Evolutionary conservation across 192 early-diverging fungal genomes (phyloP), one percentile per base, ranked within the genome.

Genomic region (Helicostylum pulchrum): DNA sequence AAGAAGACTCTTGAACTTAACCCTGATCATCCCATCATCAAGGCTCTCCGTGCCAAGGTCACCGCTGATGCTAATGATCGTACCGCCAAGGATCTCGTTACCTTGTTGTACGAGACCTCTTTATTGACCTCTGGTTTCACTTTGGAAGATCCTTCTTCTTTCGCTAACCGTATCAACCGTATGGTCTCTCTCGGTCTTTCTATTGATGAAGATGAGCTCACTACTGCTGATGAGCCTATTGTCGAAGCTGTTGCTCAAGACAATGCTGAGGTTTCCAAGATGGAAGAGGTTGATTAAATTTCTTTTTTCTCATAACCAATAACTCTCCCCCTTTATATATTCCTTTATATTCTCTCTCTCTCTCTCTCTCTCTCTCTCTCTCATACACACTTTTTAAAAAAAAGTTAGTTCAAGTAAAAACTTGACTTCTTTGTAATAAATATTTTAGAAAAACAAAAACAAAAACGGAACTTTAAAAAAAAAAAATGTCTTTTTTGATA

Each of bases 1-100:
- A 99, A 99, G 91, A 97, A 97, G 88, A 97, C 94, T 53, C 84
- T 99, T 70, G 97, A 98, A 82, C 80, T 99, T 77, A 98, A 99
- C 91, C 90, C 97, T 66, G 78, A 84, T 63, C 91, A 99, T 87
- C 77, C 93, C 23, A 97, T 99, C 78, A 83, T 99, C 81, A 90
- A 92, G 82, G 87, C 92, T 60, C 88, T 99, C 65, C 94, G 95
- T 85, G 74, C 76, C 74, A 97, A 95, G 87, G 88, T 95, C 42
- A 86, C 87, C 47, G 89, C 88, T 56, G 95, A 98, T 87, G 93
- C 94, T 86, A 94, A 94, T 81, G 96, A 98, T 90, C 94, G 94
- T 82, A 97, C 96, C 66, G 94, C 98, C 73, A 96, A 96, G 88
- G 90, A 98, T 76, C 81, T 98, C 53, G 91, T 91, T 73, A 88